Base-by-base conservation (phyloP, 2,329 filamentous ascomycete species). In the Geosmithia putterillii region DNA sequence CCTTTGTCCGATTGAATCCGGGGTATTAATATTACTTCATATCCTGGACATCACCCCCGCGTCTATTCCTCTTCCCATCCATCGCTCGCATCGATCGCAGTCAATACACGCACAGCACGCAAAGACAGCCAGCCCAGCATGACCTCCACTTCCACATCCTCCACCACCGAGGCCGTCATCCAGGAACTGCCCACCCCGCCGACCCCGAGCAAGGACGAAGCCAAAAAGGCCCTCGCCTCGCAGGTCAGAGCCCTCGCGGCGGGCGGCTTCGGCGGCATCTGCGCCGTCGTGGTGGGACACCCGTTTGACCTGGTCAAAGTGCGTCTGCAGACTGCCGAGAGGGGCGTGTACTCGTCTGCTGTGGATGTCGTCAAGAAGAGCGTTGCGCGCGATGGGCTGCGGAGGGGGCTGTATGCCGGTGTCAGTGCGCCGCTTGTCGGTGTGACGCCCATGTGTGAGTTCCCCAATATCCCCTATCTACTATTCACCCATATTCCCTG, bases 241-340 rank as follows among this genome's bases (percentile, higher is more conserved):
- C 74, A 79, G 60, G 63, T 94, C 49, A 83, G 90, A 47, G 92
- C 90, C 37, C 76, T 98, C 42, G 81, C 74, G 8, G 90, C 90
- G 7, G 92, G 92, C 54, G 92, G 88, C 48, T 94, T 94, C 47
- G 92, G 92, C 53, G 92, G 92, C 54, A 65, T 98, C 40, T 96
- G 86, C 68, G 90, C 92, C 45, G 92, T 98, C 44, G 62, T 98
- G 37, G 89, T 96, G 46, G 85, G 92, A 45, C 92, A 98, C 64
- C 92, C 92, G 9, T 98, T 98, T 60, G 92, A 98, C 62, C 73
- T 98, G 54, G 90, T 96, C 62, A 98, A 98, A 69, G 92, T 98
- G 51, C 85, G 92, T 46, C 70, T 98, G 62, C 92, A 98, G 71
- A 98, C 92, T 2, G 88, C 92, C 32, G 89, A 96, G 66, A 83